Evolutionary conservation across 2,329 filamentous ascomycete species (phyloP).

Genomic region (Trichoderma sp.): DNA sequence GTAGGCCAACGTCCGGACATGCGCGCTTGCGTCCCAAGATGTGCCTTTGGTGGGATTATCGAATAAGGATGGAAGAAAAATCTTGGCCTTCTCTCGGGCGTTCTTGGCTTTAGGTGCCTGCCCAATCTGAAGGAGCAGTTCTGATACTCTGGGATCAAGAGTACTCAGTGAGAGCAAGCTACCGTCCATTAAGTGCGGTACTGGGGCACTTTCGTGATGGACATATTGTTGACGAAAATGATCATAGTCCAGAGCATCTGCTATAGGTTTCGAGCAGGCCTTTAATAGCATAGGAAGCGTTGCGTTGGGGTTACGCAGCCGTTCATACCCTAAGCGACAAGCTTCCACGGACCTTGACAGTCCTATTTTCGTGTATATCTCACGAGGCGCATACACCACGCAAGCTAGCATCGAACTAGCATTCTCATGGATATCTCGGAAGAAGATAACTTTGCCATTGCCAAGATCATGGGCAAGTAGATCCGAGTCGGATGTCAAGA

Average conservation of each 20-base stretch:
- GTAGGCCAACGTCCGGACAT: slow-evolving; percentile 56
- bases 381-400: slow-evolving; percentile 35
- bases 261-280: slow-evolving; percentile 29
- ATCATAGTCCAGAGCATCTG: slow-evolving; percentile 29
- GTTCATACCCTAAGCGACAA: slow-evolving; percentile 41
- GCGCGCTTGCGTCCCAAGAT: slow-evolving; percentile 57
- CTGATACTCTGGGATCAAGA: slow-evolving; percentile 44
- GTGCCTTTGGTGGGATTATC: slow-evolving; percentile 57
- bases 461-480: slow-evolving; percentile 74
- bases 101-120: background rate
- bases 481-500: slow-evolving; percentile 87
- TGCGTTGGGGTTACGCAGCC: slow-evolving; percentile 30
- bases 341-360: slow-evolving; percentile 36
- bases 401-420: slow-evolving; percentile 30
- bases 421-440: slow-evolving; percentile 60
- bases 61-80: slow-evolving; percentile 67
- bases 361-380: slow-evolving; percentile 46
- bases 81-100: slow-evolving; percentile 35
- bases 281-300: slow-evolving; percentile 35
- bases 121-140: slow-evolving; percentile 39
- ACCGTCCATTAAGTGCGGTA: slow-evolving; percentile 25
- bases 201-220: slow-evolving; percentile 26
- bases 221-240: slow-evolving; percentile 39
- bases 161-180: slow-evolving; percentile 23
- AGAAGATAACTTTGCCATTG: slow-evolving; percentile 64